Evolutionary conservation across 768 basidiomycete species (phyloP), one percentile per base, ranked within the genome.

Genomic region (Boletus rubropictus): DNA sequence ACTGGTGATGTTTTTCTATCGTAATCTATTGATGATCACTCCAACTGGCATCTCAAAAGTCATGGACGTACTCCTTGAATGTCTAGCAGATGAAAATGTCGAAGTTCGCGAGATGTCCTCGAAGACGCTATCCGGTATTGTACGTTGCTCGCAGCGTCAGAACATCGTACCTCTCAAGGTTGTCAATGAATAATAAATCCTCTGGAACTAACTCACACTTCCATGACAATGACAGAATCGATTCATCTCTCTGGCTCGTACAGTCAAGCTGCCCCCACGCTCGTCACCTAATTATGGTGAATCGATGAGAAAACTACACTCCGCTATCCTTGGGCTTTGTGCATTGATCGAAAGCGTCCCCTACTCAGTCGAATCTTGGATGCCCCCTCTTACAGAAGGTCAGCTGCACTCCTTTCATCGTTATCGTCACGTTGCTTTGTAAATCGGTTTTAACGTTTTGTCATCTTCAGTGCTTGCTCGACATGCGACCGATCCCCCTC

Each of bases 271-370:
- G 37, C 90, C 91, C 18, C 66, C 73, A 44, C 75, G 91, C 54
- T 74, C 79, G 36, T 81, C 89, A 52, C 76, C 84, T 32, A 62
- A 69, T 14, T 94, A 94, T 59, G 77, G 82, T n/a, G 80, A 82
- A 45, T 75, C 80, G 11, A 63, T 93, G 54, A 79, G 82, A 38
- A 75, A 77, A 39, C 73, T 94, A 46, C 92, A 96, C 62, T 89
- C 89, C 25, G 92, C 92, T 2, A 87, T 98, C 48, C 75, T 98
- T 39, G 95, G 95, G n/a, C 82, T 94, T 36, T 90, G 89, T 54
- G 90, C 95, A 5, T 72, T 98, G 27, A 81, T 98, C 28, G 89
- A 94, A 57, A 94, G 92, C 48, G 95, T 88, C 63, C 95, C 95
- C 0, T 96, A 96, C 68, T 93, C 92, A 2, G 86, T 97, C 12